These are phyloP conservation scores for Biancaea sappan DNA, from an alignment of 306 rosid species.

Conservation along the genomic window DNA sequence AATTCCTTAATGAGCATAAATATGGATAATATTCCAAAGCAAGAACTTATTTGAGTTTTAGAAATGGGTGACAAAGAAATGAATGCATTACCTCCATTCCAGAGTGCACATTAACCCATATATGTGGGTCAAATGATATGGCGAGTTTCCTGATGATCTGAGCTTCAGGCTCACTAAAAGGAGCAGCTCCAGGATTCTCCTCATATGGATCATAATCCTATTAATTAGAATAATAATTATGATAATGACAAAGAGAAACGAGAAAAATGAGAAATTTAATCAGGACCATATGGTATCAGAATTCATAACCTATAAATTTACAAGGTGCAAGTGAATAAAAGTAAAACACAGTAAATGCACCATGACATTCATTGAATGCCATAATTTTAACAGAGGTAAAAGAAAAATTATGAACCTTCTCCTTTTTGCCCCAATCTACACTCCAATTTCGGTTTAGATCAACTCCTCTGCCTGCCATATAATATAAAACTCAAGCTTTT, in stretches of 20 bases:
- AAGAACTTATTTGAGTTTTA: slow-evolving; percentile 14
- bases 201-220: slow-evolving; percentile 99
- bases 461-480: slow-evolving; percentile 91
- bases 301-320: neutral
- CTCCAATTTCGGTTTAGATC: slow-evolving; percentile 99
- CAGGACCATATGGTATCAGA: neutral
- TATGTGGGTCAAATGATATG: slow-evolving; percentile 84
- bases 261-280: slow-evolving; percentile 20
- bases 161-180: slow-evolving; percentile 98
- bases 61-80: slow-evolving; percentile 8
- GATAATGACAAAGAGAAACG: slow-evolving; percentile 30
- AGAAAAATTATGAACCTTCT: slow-evolving; percentile 60
- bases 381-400: slow-evolving; percentile 6
- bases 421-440: slow-evolving; percentile 99
- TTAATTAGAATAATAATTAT: slow-evolving; percentile 24
- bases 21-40: slow-evolving; percentile 17
- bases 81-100: slow-evolving; percentile 84
- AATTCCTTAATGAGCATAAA: slow-evolving; percentile 23
- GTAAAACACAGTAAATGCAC: neutral
- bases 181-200: slow-evolving; percentile 90
- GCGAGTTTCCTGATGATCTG: slow-evolving; percentile 93
- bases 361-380: neutral
- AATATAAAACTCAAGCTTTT: slow-evolving; percentile 42
- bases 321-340: slow-evolving; percentile 10
- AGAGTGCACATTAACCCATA: slow-evolving; percentile 97